Percentiles rank a stretch among this genome's conserved stretches.
These are phyloP conservation scores for Colletotrichum sp. DNA, from an alignment of 2,329 filamentous ascomycete genomes.

Conservation along the genomic window DNA sequence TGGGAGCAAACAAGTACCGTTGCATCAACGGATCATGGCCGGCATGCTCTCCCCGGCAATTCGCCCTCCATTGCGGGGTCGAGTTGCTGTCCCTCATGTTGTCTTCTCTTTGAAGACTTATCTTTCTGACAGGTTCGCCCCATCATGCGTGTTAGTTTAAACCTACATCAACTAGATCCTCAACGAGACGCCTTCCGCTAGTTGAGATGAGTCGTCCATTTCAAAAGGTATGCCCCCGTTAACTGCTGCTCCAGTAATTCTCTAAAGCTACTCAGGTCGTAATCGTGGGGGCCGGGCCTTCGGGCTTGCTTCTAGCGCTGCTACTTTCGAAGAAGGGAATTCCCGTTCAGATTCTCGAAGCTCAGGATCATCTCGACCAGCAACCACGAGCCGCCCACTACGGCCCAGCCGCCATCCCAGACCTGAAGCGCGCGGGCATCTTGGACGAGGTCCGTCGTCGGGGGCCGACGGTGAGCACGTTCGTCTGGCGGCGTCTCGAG, in stretches of 20 bases:
- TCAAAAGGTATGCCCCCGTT: neutral
- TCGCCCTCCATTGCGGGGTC: neutral
- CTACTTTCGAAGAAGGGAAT: constrained; percentile 59
- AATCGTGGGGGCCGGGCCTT: constrained; percentile 55
- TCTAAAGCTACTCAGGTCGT: constrained; percentile 24
- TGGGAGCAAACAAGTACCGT: neutral
- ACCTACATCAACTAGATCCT: neutral
- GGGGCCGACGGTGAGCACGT: constrained; percentile 42
- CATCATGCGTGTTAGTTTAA: neutral
- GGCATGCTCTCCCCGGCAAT: neutral
- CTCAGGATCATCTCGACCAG: constrained; percentile 56
- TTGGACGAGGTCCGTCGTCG: constrained; percentile 46
- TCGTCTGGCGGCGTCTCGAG: constrained; percentile 43
- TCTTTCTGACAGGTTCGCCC: neutral
- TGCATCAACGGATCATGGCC: neutral
- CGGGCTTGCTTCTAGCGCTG: constrained; percentile 54
- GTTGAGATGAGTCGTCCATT: constrained; percentile 6
- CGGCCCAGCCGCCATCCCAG: constrained; percentile 61
- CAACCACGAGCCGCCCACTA: constrained; percentile 69
- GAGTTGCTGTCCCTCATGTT: neutral
- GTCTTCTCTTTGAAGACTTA: neutral
- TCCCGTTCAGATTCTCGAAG: constrained; percentile 60
- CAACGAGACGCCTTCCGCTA: neutral
- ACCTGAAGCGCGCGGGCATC: constrained; percentile 64
- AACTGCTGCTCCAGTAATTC: neutral